Percentiles rank a stretch among this genome's conserved stretches.
These are phyloP conservation scores for Blumeriella jaapii DNA, from an alignment of 2,329 filamentous ascomycete genomes.

Conservation along the genomic window DNA sequence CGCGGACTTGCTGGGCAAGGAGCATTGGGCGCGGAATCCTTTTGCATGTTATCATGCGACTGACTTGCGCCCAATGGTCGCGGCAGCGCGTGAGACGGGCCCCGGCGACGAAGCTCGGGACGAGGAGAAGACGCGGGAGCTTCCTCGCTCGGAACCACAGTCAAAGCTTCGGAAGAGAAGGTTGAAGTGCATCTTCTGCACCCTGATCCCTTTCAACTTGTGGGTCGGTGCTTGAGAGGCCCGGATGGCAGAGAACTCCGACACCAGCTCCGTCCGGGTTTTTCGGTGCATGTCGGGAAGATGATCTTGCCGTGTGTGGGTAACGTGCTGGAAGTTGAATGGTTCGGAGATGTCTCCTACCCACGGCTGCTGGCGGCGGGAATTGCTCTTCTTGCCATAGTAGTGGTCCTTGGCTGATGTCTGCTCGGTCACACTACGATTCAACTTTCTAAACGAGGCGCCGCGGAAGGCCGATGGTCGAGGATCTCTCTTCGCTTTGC, in stretches of 20 bases:
- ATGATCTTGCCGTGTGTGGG: constrained; percentile 43
- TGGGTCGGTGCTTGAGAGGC: constrained; percentile 29
- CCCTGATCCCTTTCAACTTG: constrained; percentile 29
- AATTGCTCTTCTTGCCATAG: constrained; percentile 10
- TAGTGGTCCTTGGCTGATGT: constrained; percentile 18
- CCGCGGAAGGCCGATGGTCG: constrained; percentile 16
- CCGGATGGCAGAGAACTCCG: constrained; percentile 34
- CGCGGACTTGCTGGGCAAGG: constrained; percentile 35
- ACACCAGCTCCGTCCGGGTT: constrained; percentile 32
- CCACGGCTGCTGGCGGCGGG: constrained; percentile 13
- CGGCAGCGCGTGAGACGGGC: no score
- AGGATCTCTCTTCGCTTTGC: constrained; percentile 40
- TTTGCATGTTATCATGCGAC: constrained; percentile 32
- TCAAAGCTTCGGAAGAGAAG: constrained; percentile 36
- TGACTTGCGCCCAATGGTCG: constrained; percentile 27
- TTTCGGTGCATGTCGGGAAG: constrained; percentile 31
- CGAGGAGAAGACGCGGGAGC: constrained; percentile 10
- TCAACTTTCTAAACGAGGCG: constrained; percentile 9
- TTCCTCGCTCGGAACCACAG: constrained; percentile 15
- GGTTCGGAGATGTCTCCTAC: constrained; percentile 51
- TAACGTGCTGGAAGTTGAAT: constrained; percentile 56
- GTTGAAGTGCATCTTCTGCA: constrained; percentile 36
- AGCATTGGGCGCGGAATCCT: no score
- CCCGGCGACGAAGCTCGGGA: no score
- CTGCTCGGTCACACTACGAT: constrained; percentile 10